Percentiles rank a stretch among this genome's conserved stretches.
Evolutionary conservation across 768 basidiomycete genomes (phyloP).

Genomic region (Russula dissimulans): DNA sequence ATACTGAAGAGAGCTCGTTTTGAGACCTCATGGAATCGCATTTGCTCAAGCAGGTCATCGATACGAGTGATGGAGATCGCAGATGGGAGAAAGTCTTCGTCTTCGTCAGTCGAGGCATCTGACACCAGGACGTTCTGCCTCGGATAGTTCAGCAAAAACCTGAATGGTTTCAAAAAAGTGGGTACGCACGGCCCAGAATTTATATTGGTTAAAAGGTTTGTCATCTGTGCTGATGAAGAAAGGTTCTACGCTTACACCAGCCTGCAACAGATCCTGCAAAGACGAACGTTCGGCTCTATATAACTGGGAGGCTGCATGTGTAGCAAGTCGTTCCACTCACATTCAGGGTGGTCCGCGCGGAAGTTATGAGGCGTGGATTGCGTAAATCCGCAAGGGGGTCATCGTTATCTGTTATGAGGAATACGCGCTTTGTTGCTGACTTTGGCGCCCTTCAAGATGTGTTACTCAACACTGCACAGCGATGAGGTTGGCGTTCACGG

Average conservation of each 20-base stretch:
- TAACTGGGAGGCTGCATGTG: background rate
- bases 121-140: conserved; percentile 51
- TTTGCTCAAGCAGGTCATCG: conserved; percentile 68
- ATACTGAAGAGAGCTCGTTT: conserved; percentile 79
- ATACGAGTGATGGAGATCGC: conserved; percentile 71
- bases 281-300: background rate
- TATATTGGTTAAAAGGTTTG: conserved; percentile 58
- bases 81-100: conserved; percentile 43
- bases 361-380: conserved; percentile 53
- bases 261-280: conserved; percentile 67
- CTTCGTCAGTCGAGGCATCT: conserved; percentile 45
- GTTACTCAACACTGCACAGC: background rate
- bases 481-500: conserved; percentile 17
- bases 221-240: conserved; percentile 76
- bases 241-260: conserved; percentile 72
- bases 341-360: conserved; percentile 62
- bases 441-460: conserved; percentile 55
- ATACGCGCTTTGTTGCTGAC: conserved; percentile 85
- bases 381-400: conserved; percentile 52
- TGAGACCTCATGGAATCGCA: conserved; percentile 72
- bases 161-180: background rate
- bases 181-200: conserved; percentile 66
- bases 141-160: background rate
- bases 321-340: conserved; percentile 31
- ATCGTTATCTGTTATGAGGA: conserved; percentile 88